Evolutionary conservation across 2,329 filamentous ascomycete species (phyloP).

Genomic region (Nakataea oryzae): DNA sequence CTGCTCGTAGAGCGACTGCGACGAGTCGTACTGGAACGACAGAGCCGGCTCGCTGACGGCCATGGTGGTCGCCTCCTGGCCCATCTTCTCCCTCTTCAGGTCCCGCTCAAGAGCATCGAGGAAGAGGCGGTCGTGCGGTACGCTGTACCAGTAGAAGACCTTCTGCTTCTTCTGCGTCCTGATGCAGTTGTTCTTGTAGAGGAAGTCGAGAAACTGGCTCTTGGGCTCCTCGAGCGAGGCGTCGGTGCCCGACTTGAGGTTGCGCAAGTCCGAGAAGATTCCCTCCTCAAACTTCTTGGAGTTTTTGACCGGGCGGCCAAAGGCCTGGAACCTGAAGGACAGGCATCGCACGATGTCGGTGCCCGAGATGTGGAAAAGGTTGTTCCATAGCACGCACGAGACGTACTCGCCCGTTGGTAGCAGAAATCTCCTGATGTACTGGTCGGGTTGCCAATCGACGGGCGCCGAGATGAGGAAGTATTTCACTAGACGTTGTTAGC

Average conservation of each 20-base stretch:
- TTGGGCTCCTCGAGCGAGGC: constrained; percentile 97
- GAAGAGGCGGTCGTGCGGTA: constrained; percentile 94
- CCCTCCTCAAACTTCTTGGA: constrained; percentile 99
- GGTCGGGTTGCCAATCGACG: constrained; percentile 93
- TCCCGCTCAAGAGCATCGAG: constrained; percentile 95
- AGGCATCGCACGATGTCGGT: constrained; percentile 98
- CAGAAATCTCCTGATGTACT: constrained; percentile 92
- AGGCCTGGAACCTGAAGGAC: constrained; percentile 96
- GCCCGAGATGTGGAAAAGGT: constrained; percentile 97
- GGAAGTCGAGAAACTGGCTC: constrained; percentile 93
- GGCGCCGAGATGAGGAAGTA: constrained; percentile 99
- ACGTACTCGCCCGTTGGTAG: constrained; percentile 97
- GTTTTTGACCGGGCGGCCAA: constrained; percentile 96
- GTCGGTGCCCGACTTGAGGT: constrained; percentile 96
- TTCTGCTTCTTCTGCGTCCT: constrained; percentile 99
- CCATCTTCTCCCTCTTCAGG: constrained; percentile 98
- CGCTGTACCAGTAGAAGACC: constrained; percentile 99
- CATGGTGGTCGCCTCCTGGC: constrained; percentile 92
- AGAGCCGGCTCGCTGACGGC: constrained; percentile 94
- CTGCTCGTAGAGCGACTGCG: constrained; percentile 97
- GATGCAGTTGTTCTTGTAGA: constrained; percentile 99
- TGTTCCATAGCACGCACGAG: constrained; percentile 97
- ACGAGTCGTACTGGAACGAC: constrained; percentile 98
- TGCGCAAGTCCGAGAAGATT: constrained; percentile 96
- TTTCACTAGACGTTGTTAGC: constrained; percentile 56